Conservation (phyloP, 1,139 yeast genomes). For the Hyphopichia burtonii region DNA sequence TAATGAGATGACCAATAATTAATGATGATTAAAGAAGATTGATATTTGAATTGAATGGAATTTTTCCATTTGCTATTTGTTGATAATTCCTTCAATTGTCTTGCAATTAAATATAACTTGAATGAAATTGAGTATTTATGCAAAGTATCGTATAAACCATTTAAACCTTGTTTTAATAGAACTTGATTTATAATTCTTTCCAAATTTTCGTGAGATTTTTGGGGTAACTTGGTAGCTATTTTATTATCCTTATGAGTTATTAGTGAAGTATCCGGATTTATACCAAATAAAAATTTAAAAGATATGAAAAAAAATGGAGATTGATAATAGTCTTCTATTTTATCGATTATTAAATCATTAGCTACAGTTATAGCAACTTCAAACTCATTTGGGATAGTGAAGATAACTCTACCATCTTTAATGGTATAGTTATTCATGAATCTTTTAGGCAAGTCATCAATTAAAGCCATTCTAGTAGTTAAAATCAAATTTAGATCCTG, state of each 20-base stretch:
- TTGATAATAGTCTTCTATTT: slow-evolving; percentile 31
- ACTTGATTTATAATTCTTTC: slow-evolving; percentile 60
- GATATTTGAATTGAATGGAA: slow-evolving; percentile 64
- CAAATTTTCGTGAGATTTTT: slow-evolving; percentile 40
- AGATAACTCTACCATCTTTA: slow-evolving; percentile 73
- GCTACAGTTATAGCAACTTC: slow-evolving; percentile 70
- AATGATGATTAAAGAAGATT: slow-evolving; percentile 58
- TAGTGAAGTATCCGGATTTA: slow-evolving; percentile 34
- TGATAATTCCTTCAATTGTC: slow-evolving; percentile 56
- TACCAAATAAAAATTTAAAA: slow-evolving; percentile 61
- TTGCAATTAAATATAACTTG: slow-evolving; percentile 68
- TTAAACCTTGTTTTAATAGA: slow-evolving; percentile 51
- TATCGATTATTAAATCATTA: slow-evolving; percentile 47
- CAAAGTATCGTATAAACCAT: slow-evolving; percentile 63
- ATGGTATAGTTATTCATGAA: slow-evolving; percentile 60
- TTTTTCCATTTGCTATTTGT: slow-evolving; percentile 64
- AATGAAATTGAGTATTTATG: slow-evolving; percentile 72
- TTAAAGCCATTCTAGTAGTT: slow-evolving; percentile 71
- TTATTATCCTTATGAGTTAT: slow-evolving; percentile 29
- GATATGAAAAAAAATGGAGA: slow-evolving; percentile 79
- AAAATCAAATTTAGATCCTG: slow-evolving; percentile 70
- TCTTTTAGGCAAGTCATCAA: slow-evolving; percentile 58
- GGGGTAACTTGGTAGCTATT: slow-evolving; percentile 33
- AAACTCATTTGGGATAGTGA: slow-evolving; percentile 65
- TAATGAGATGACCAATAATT: slow-evolving; percentile 68